phyloP scores from a whole-genome alignment of 805 yeast species.

The Cyberlindnera euphorbiae region DNA sequence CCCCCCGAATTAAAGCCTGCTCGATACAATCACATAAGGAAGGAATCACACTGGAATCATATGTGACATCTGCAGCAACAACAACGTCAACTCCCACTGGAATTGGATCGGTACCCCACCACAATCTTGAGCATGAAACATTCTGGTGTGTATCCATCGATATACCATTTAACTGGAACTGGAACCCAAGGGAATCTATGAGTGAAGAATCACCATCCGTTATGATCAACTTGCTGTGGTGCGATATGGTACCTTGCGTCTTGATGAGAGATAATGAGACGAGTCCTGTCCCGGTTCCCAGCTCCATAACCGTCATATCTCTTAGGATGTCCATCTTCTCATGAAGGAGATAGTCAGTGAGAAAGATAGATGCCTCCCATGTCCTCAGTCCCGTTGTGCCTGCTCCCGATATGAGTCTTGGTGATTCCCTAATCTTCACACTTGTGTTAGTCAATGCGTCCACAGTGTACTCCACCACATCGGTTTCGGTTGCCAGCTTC shows the following conservation, averaged over 20 bases:
- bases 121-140: conserved; percentile 35
- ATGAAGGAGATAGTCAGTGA: conserved; percentile 46
- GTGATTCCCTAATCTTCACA: conserved; percentile 50
- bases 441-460: conserved; percentile 1
- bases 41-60: conserved; percentile 60
- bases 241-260: background rate
- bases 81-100: conserved; percentile 37
- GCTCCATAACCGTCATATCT: conserved; percentile 47
- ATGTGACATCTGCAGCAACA: conserved; percentile 86
- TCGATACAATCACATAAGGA: conserved; percentile 45
- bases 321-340: conserved; percentile 12
- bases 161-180: conserved; percentile 41
- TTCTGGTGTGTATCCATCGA: conserved; percentile 12
- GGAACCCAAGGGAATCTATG: conserved; percentile 41
- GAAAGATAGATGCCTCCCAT: conserved; percentile 85
- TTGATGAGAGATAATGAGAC: conserved; percentile 43
- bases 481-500: conserved; percentile 25
- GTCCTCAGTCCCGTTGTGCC: conserved; percentile 90
- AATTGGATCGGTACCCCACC: conserved; percentile 58
- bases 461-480: conserved; percentile 30
- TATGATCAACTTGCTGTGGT: conserved; percentile 32
- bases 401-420: conserved; percentile 58
- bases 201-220: conserved; percentile 68
- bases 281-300: conserved; percentile 91
- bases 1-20: conserved; percentile 18